phyloP scores from a whole-genome alignment of 768 basidiomycete species.

The Leccinum obscurum region DNA sequence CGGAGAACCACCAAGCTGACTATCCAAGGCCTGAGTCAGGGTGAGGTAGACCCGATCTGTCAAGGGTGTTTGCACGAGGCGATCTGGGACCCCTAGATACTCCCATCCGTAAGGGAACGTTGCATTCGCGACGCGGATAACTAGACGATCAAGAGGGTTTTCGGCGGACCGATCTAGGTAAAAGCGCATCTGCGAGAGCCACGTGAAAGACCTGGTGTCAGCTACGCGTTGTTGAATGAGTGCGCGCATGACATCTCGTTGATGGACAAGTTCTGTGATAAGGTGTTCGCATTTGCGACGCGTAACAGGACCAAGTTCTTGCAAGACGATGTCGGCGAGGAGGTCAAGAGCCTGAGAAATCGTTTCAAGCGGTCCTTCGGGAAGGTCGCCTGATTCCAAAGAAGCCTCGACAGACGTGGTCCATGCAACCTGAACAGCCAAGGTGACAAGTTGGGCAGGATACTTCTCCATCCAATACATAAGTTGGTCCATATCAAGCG shows the following conservation, averaged over 20 bases:
- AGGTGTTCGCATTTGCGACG: conserved; percentile 98
- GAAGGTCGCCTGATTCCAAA: conserved; percentile 54
- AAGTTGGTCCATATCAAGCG: conserved; percentile 64
- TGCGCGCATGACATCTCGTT: conserved; percentile 88
- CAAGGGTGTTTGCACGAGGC: conserved; percentile 95
- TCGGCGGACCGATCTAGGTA: conserved; percentile 75
- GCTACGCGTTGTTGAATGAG: conserved; percentile 65
- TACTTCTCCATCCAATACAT: conserved; percentile 92
- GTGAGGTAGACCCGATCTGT: conserved; percentile 98
- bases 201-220: conserved; percentile 77
- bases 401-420: conserved; percentile 78
- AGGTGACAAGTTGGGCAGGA: conserved; percentile 93
- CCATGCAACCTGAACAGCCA: conserved; percentile 96
- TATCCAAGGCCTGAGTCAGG: conserved; percentile 91
- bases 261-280: conserved; percentile 98
- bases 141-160: conserved; percentile 76
- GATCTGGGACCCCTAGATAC: conserved; percentile 92
- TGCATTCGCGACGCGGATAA: conserved; percentile 87
- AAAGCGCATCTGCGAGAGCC: conserved; percentile 99
- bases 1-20: conserved; percentile 93
- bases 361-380: conserved; percentile 69
- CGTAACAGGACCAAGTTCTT: conserved; percentile 88
- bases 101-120: conserved; percentile 98
- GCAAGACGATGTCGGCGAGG: conserved; percentile 92
- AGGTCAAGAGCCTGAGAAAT: conserved; percentile 85